These are phyloP conservation scores for Sclerotinia minor DNA, from an alignment of 2,329 filamentous ascomycete genomes.

Conservation along the genomic window DNA sequence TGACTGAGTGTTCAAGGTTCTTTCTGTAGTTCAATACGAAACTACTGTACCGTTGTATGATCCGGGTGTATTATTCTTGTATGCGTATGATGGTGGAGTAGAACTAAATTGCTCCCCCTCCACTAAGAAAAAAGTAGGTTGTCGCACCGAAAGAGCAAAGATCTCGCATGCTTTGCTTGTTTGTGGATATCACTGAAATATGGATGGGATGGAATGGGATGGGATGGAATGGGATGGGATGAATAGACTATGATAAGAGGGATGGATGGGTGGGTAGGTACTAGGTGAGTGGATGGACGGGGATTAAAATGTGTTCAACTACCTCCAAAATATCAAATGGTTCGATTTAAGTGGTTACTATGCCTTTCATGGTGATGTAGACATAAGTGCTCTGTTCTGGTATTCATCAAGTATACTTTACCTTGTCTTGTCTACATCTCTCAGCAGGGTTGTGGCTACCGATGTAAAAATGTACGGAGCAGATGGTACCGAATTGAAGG, in stretches of 20 bases:
- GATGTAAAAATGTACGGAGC: not conserved
- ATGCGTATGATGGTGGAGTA: constrained; percentile 18
- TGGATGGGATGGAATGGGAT: no score
- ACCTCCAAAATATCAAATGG: not conserved
- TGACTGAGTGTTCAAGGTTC: constrained; percentile 7
- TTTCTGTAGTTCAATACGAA: constrained; percentile 1
- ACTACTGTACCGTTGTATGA: not conserved
- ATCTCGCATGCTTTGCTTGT: constrained; percentile 19
- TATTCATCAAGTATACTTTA: not conserved
- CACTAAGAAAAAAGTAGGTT: constrained; percentile 9
- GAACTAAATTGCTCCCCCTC: constrained; percentile 20
- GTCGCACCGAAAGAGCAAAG: constrained; percentile 14
- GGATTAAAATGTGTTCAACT: not conserved
- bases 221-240: no score
- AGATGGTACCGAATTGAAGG: constrained; percentile 10
- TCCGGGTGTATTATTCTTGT: constrained; percentile 9
- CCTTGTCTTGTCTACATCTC: not conserved
- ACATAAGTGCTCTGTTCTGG: not conserved
- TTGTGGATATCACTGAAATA: constrained; percentile 11
- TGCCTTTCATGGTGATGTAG: not conserved
- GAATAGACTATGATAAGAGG: not conserved
- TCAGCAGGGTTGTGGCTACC: not conserved
- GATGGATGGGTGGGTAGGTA: not conserved
- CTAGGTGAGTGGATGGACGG: not conserved
- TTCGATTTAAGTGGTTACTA: not conserved